These are phyloP conservation scores for Schizophyllum amplum DNA, from an alignment of 1,284 basidiomycete species.

Conservation along the genomic window DNA sequence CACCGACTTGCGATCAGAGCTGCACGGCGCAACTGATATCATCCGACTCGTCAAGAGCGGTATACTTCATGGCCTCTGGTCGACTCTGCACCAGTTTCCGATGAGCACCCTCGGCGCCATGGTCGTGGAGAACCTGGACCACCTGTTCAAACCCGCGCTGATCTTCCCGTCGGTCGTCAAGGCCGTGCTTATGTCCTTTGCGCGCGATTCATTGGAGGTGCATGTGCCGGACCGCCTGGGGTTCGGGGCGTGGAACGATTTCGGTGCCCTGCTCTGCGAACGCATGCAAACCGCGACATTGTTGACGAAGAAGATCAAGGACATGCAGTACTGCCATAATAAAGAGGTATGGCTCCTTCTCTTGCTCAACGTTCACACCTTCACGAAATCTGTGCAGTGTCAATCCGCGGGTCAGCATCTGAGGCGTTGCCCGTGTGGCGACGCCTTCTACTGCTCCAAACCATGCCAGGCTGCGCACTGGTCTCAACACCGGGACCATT, in stretches of 20 bases:
- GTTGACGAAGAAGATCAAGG: background rate
- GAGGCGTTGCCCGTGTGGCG: background rate
- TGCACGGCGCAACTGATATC: no score
- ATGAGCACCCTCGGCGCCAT: background rate
- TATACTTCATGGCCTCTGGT: background rate
- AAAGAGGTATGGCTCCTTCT: background rate
- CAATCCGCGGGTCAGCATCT: no score
- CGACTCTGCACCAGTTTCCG: background rate
- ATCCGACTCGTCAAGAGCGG: no score
- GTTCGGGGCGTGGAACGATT: background rate
- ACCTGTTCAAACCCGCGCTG: background rate
- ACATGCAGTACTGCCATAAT: background rate
- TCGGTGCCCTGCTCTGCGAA: background rate
- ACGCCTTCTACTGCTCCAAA: background rate
- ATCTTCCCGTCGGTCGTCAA: background rate
- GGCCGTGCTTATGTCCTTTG: background rate
- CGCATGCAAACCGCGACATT: background rate
- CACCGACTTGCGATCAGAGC: no score
- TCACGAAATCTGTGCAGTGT: no score
- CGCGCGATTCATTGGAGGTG: background rate
- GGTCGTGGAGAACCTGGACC: background rate
- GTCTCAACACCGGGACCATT: background rate
- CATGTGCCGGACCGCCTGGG: background rate
- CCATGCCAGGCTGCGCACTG: background rate
- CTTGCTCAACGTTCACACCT: background rate